Evolutionary conservation across 2,329 filamentous ascomycete genomes (phyloP).

Genomic region (Apiospora koreana): DNA sequence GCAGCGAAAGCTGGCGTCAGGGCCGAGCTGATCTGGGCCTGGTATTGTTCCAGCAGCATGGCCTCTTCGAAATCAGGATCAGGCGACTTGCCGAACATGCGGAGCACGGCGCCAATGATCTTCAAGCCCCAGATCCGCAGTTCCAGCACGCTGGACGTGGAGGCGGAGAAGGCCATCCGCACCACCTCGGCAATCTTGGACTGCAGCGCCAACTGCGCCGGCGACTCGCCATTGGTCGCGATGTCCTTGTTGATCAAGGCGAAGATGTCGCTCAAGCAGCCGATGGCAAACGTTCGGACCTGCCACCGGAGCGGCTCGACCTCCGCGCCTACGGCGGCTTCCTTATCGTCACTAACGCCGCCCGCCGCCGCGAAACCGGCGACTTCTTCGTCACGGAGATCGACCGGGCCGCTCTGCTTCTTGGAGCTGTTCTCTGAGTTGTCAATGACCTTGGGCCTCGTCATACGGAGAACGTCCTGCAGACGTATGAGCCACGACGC

Average conservation of each 20-base stretch:
- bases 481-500: conserved; percentile 85
- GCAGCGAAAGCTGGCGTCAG: conserved; percentile 93
- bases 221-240: conserved; percentile 74
- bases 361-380: conserved; percentile 86
- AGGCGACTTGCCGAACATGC: conserved; percentile 92
- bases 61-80: conserved; percentile 98
- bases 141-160: conserved; percentile 88
- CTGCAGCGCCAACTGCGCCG: conserved; percentile 78
- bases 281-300: conserved; percentile 90
- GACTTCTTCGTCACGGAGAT: conserved; percentile 93
- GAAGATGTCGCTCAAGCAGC: conserved; percentile 82
- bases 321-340: conserved; percentile 55
- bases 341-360: conserved; percentile 56
- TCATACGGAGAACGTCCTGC: conserved; percentile 87
- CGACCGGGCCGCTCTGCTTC: conserved; percentile 60
- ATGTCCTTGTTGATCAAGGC: conserved; percentile 77
- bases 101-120: conserved; percentile 90
- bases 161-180: conserved; percentile 95
- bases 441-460: conserved; percentile 65
- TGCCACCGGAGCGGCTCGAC: conserved; percentile 95
- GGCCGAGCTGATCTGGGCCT: conserved; percentile 96
- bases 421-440: conserved; percentile 45
- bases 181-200: conserved; percentile 87
- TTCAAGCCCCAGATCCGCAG: conserved; percentile 88
- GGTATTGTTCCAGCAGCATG: conserved; percentile 94